These are phyloP conservation scores for Mycena belliarum DNA, from an alignment of 768 basidiomycete genomes.

Conservation along the genomic window DNA sequence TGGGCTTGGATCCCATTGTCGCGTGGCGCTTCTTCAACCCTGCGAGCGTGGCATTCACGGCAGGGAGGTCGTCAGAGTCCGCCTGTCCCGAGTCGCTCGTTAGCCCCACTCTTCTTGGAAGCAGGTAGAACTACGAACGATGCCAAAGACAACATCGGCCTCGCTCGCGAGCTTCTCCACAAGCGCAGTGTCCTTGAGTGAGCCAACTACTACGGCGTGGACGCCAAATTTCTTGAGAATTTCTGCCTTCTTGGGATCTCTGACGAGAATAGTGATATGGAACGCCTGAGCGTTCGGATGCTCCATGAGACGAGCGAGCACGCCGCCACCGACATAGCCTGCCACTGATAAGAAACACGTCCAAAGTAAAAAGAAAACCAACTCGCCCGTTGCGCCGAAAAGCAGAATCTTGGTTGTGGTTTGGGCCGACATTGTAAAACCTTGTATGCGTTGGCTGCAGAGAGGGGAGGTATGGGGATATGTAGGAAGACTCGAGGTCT, in stretches of 20 bases:
- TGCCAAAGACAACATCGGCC: not conserved
- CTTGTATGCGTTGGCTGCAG: no score
- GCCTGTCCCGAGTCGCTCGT: slow-evolving; percentile 1
- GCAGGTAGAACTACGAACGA: slow-evolving; percentile 1
- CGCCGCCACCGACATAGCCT: not conserved
- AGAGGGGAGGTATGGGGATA: no score
- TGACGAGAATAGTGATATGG: not conserved
- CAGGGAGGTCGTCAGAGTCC: not conserved
- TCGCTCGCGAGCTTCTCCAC: not conserved
- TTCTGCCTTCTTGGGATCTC: not conserved
- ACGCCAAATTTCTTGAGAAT: not conserved
- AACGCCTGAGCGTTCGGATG: not conserved
- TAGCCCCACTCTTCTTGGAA: slow-evolving; percentile 19
- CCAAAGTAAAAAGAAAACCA: no score
- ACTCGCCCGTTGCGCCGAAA: no score
- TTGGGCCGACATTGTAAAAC: no score
- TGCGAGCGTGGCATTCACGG: not conserved
- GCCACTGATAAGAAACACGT: no score
- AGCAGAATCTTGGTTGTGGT: no score
- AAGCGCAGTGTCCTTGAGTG: not conserved
- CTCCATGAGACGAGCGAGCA: not conserved
- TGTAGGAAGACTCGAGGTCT: no score
- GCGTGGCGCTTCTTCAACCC: not conserved
- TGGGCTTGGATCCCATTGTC: not conserved
- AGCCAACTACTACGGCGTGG: not conserved